A percentile compares a stretch with the other conserved stretches of the same genome.
These are phyloP conservation scores for Backusella morwellensis DNA, from an alignment of 192 early-diverging fungal species.

Conservation along the genomic window DNA sequence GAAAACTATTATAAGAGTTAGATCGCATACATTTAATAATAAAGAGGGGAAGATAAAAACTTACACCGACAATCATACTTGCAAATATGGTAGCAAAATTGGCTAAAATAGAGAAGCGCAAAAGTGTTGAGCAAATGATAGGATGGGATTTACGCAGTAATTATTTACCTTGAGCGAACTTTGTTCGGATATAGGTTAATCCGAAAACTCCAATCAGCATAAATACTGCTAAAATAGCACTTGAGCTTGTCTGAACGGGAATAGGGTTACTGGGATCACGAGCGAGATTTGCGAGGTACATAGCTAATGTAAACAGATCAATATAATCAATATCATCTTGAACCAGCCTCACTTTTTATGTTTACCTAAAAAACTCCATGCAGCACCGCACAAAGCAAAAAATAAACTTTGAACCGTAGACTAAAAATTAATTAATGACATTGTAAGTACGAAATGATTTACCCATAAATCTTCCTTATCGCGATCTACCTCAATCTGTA, in stretches of 20 bases:
- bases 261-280: conserved; percentile 12
- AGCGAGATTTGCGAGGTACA: conserved; percentile 28
- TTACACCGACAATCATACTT: conserved; percentile 22
- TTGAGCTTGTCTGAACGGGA: conserved; percentile 19
- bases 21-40: not conserved
- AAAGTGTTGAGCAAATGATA: not conserved
- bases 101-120: conserved; percentile 9
- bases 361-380: conserved; percentile 31
- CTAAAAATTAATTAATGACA: not conserved
- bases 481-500: conserved; percentile 28
- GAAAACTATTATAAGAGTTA: conserved; percentile 15
- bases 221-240: conserved; percentile 26
- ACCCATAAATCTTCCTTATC: not conserved
- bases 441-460: not conserved
- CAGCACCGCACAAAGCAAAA: conserved; percentile 9
- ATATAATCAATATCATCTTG: not conserved
- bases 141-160: not conserved
- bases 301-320: conserved; percentile 6
- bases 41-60: not conserved
- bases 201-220: conserved; percentile 29
- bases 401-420: not conserved
- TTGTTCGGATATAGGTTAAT: conserved; percentile 24
- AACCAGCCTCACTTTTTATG: not conserved
- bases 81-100: conserved; percentile 30
- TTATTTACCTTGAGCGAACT: conserved; percentile 25